Base-by-base conservation (phyloP, 805 yeast genomes). In the Candida fluviatilis region DNA sequence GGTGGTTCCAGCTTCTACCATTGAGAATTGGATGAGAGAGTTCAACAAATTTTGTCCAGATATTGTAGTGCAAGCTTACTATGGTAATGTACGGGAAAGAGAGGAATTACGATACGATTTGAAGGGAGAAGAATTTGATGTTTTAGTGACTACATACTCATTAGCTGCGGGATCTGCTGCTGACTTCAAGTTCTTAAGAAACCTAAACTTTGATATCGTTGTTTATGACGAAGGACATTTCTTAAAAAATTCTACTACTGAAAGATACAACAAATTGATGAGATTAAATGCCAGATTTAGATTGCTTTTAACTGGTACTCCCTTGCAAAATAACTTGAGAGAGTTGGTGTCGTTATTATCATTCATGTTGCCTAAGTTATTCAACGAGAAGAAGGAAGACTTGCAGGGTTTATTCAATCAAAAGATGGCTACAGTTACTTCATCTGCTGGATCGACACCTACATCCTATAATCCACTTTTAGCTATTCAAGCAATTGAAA, bases 211-310 rank as follows among this genome's bases (percentile, higher is more conserved):
- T 60, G 88, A 93, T 58, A 86, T 84, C 48, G 79, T 95, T 43
- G 91, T 93, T 1, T 93, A 87, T 55, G 99, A 93, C 60, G 99
- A 93, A 68, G 99, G 99, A 2, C 99, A 93, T 60, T 82, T 93
- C 86, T 71, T 93, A 49, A 93, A 93, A 58, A 93, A 93, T 60
- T 84, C 95, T 2, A 71, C 75, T 43, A 78, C 93, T 21, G 98
- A 91, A 52, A 73, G 99, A 49, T 93, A 91, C 57, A 71, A 67
- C 43, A 91, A 89, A 60, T 70, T 93, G 44, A 90, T 91, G 95
- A 78, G 78, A 51, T 66, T 93, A 37, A 75, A 73, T 42, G 96
- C 93, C 1, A 73, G 76, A n/a, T 93, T 91, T 64, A 73, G 99
- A 50, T 65, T 93, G 23, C 62, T 93, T 34, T 71, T 93, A 42